phyloP scores from a whole-genome alignment of 176 grass and related monocot species.

The Oryza australiensis region DNA sequence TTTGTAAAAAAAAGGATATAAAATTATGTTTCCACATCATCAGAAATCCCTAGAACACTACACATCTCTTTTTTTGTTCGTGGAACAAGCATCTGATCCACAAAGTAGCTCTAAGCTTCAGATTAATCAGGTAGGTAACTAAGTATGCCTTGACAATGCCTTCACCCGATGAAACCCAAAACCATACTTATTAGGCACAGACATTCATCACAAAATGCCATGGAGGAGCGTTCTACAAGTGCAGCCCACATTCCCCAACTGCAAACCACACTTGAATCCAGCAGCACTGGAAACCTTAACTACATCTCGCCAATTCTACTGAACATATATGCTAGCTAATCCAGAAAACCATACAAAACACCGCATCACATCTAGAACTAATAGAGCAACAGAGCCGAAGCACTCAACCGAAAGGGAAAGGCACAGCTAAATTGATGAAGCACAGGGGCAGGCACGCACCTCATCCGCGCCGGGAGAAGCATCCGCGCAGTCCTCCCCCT shows the following conservation, averaged over 20 bases:
- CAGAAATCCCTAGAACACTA: neutral
- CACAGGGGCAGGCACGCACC: neutral
- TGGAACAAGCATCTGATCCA: neutral
- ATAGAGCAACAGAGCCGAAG: neutral
- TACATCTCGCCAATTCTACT: conserved; percentile 21
- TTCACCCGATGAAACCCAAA: neutral
- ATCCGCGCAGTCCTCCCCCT: conserved; percentile 7
- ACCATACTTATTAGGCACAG: neutral
- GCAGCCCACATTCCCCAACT: neutral
- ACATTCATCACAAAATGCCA: neutral
- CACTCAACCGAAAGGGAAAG: neutral
- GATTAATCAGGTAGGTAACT: conserved; percentile 23
- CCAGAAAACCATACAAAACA: too few species aligned
- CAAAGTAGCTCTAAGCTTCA: neutral
- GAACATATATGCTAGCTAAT: neutral
- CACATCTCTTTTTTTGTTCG: neutral
- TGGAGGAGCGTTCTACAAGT: neutral
- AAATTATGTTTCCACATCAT: neutral
- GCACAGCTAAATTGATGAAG: neutral
- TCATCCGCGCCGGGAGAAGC: neutral
- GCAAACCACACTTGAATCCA: neutral
- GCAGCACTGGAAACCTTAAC: neutral
- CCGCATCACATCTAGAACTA: neutral
- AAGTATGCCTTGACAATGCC: conserved; percentile 4
- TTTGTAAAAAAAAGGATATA: neutral